Conservation (phyloP, 1,284 basidiomycete genomes). For the Moniliella sp. region DNA sequence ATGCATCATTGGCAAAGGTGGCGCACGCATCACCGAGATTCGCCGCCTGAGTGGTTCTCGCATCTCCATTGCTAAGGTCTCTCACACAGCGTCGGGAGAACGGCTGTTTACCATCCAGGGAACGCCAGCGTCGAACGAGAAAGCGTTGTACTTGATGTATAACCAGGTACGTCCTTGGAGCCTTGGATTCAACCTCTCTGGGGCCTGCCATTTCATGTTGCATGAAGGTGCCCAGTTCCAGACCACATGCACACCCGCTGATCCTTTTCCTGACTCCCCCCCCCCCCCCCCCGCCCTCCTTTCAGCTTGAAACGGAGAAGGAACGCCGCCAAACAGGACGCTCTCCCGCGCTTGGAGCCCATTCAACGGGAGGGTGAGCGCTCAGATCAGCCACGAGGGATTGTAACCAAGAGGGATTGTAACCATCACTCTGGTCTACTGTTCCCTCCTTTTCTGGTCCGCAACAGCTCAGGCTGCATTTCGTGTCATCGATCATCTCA, state of each 20-base stretch:
- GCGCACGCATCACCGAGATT: conserved; percentile 95
- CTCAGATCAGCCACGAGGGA: too few relatives aligned
- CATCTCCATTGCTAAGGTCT: conserved; percentile 92
- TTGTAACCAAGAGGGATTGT: too few relatives aligned
- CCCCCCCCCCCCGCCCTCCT: too few relatives aligned
- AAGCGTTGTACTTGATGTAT: conserved; percentile 78
- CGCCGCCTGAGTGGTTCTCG: conserved; percentile 82
- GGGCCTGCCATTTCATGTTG: too few relatives aligned
- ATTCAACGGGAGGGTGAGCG: too few relatives aligned
- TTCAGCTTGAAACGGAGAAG: conserved; percentile 24
- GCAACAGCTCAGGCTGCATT: too few relatives aligned
- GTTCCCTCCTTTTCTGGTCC: too few relatives aligned
- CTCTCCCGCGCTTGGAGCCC: too few relatives aligned
- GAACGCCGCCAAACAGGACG: conserved; percentile 20
- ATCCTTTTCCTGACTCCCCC: not conserved
- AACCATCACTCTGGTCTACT: too few relatives aligned
- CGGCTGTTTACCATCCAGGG: conserved; percentile 98
- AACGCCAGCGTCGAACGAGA: conserved; percentile 48
- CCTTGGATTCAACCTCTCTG: too few relatives aligned
- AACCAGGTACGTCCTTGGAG: conserved; percentile 45
- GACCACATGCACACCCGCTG: not conserved
- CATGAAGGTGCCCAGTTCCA: not conserved
- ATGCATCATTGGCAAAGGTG: conserved; percentile 56
- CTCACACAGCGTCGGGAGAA: conserved; percentile 93
- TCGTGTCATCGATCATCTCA: too few relatives aligned